These are phyloP conservation scores for Cercospora citrullina DNA, from an alignment of 2,329 filamentous ascomycete genomes.

Conservation along the genomic window DNA sequence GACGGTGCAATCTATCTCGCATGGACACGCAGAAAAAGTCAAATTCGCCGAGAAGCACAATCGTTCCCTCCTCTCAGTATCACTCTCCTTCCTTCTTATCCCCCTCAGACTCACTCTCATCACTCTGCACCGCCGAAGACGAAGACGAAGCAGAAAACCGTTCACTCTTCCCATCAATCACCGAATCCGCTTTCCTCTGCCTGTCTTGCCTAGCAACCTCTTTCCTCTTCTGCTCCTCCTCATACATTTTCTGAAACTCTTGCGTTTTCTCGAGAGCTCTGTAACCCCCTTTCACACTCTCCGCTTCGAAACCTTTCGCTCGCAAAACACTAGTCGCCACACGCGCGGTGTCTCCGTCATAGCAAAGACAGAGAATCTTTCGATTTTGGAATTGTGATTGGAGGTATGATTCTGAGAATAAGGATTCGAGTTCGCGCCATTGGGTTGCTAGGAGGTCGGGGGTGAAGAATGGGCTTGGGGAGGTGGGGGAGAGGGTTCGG, in stretches of 20 bases:
- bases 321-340: constrained; percentile 57
- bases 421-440: constrained; percentile 51
- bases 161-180: constrained; percentile 11
- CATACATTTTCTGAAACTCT: background rate
- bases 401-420: constrained; percentile 38
- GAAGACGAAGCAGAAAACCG: background rate
- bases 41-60: background rate
- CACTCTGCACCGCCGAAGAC: background rate
- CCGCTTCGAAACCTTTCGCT: constrained; percentile 44
- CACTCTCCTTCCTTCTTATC: background rate
- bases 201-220: background rate
- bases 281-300: constrained; percentile 19
- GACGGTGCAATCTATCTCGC: background rate
- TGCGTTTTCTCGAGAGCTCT: background rate
- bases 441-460: constrained; percentile 46
- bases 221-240: background rate
- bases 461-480: constrained; percentile 51
- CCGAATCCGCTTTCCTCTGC: constrained; percentile 11
- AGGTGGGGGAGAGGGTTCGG: constrained; percentile 37
- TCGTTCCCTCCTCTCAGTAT: background rate
- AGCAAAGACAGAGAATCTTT: constrained; percentile 53
- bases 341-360: constrained; percentile 56
- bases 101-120: background rate
- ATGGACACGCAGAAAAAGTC: background rate
- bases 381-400: constrained; percentile 35